phyloP scores from a whole-genome alignment of 495 filamentous ascomycete species.

The Bacidia gigantensis region DNA sequence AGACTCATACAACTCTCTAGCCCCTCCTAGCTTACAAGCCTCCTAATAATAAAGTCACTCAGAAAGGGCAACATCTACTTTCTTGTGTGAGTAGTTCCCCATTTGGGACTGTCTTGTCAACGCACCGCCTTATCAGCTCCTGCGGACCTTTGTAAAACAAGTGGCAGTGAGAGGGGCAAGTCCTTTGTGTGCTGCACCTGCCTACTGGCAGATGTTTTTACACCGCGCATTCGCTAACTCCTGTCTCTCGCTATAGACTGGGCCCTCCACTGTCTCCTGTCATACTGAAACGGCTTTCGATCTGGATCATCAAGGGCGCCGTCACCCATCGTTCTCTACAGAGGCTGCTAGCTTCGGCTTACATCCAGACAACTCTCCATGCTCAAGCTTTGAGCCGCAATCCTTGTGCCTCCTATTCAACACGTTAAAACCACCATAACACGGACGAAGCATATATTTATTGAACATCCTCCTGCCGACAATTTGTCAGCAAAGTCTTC shows the following conservation, averaged over 20 bases:
- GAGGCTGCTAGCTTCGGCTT: conserved; percentile 12
- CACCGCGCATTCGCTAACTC: neutral
- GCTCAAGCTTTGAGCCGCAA: conserved; percentile 15
- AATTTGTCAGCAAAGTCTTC: neutral
- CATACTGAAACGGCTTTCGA: conserved; percentile 9
- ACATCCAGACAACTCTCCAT: conserved; percentile 7
- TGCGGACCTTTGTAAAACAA: neutral
- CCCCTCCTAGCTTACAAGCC: neutral
- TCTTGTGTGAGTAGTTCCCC: neutral
- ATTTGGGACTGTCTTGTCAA: neutral
- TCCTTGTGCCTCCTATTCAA: conserved; percentile 35
- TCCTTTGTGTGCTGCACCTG: neutral
- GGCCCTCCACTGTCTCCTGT: neutral
- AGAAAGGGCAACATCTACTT: neutral
- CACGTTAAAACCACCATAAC: conserved; percentile 44
- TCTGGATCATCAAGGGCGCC: conserved; percentile 13
- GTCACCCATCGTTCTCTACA: conserved; percentile 2
- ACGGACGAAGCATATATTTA: neutral
- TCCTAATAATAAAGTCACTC: neutral
- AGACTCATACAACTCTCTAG: neutral
- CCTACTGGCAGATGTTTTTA: neutral
- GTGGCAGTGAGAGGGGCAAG: neutral
- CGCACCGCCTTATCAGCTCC: neutral
- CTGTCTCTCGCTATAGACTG: neutral
- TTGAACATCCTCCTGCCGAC: neutral